A percentile compares a stretch with the other conserved stretches of the same genome.
Conservation (phyloP, 805 yeast species). For the Metschnikowia baotianmanensis region DNA sequence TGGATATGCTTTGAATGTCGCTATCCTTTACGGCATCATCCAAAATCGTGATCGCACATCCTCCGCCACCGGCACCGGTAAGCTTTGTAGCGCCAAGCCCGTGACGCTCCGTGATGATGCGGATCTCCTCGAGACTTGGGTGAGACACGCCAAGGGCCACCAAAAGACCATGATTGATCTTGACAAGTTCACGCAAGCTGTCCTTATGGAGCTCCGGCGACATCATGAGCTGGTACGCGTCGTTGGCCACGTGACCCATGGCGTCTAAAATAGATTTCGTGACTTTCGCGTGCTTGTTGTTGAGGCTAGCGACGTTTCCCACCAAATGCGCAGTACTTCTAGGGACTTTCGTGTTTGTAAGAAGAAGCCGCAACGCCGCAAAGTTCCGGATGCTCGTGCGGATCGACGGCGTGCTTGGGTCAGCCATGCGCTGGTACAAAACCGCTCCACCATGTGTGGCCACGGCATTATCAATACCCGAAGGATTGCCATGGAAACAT, state of each 20-base stretch:
- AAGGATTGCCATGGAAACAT: conserved; percentile 94
- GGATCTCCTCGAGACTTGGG: conserved; percentile 80
- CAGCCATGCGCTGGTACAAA: conserved; percentile 66
- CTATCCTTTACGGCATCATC: conserved; percentile 40
- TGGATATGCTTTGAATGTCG: conserved; percentile 35
- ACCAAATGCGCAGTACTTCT: conserved; percentile 84
- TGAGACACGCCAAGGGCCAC: conserved; percentile 90
- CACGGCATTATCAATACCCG: conserved; percentile 95
- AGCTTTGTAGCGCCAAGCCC: conserved; percentile 83
- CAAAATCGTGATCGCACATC: conserved; percentile 89
- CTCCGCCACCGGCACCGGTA: conserved; percentile 99
- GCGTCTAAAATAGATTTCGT: conserved; percentile 63
- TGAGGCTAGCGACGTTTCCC: conserved; percentile 62
- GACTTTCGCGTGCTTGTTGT: conserved; percentile 52
- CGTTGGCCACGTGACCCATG: conserved; percentile 69
- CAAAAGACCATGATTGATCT: conserved; percentile 84
- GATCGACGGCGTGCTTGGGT: conserved; percentile 53
- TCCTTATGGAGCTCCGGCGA: conserved; percentile 48
- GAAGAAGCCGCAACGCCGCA: conserved; percentile 69
- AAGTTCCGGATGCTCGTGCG: conserved; percentile 67
- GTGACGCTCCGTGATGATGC: conserved; percentile 59
- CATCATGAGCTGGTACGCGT: conserved; percentile 66
- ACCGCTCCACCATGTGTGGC: conserved; percentile 97
- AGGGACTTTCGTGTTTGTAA: conserved; percentile 86
- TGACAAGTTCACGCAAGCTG: conserved; percentile 58